Evolutionary conservation across 768 basidiomycete genomes (phyloP).

Genomic region (Clitopilus hobsonii): DNA sequence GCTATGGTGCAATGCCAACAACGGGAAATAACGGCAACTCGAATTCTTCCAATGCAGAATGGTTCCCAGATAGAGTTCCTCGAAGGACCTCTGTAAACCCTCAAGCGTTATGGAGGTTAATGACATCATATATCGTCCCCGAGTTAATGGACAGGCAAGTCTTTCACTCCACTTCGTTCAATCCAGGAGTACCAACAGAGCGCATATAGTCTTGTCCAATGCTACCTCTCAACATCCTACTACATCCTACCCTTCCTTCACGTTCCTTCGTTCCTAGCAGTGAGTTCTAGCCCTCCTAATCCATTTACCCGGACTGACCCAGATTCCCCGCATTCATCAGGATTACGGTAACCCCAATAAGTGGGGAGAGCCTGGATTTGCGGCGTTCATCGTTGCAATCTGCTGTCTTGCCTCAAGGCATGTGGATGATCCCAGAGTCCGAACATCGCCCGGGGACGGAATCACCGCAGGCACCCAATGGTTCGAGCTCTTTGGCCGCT

Average conservation of each 20-base stretch:
- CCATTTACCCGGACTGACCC: constrained; percentile 11
- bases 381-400: constrained; percentile 88
- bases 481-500: constrained; percentile 83
- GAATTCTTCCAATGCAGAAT: constrained; percentile 40
- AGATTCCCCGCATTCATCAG: constrained; percentile 28
- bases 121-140: constrained; percentile 82
- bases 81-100: constrained; percentile 78
- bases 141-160: constrained; percentile 90
- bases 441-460: constrained; percentile 75
- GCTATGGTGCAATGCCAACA: constrained; percentile 19
- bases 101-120: constrained; percentile 80
- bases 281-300: constrained; percentile 26
- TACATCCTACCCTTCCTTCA: constrained; percentile 91
- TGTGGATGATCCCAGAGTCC: constrained; percentile 87
- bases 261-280: constrained; percentile 81
- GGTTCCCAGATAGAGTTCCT: constrained; percentile 83
- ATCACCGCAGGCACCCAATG: constrained; percentile 88
- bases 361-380: constrained; percentile 95
- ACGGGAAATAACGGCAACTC: constrained; percentile 24
- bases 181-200: too few species aligned
- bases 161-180: constrained; percentile 16
- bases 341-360: constrained; percentile 93
- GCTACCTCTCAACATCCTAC: constrained; percentile 88
- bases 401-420: constrained; percentile 91
- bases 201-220: constrained; percentile 78